These are phyloP conservation scores for Hypomyces rosellus DNA, from an alignment of 2,329 filamentous ascomycete genomes.

Conservation along the genomic window DNA sequence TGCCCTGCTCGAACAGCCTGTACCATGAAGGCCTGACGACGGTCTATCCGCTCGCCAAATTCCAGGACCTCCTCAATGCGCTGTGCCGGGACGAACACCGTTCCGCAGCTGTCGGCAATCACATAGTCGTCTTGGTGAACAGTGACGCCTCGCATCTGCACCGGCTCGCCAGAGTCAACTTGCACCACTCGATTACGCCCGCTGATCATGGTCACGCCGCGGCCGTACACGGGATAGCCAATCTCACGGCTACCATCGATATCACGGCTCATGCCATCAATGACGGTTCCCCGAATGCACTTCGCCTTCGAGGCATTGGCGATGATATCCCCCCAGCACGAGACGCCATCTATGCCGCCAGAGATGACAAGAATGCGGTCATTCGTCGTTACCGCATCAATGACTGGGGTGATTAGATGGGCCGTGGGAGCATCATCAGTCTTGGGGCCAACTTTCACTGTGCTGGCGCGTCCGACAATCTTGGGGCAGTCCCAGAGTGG, in stretches of 20 bases:
- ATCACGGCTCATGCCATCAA: too few relatives aligned
- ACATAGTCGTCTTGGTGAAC: conserved; percentile 16
- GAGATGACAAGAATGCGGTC: too few relatives aligned
- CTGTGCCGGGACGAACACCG: conserved; percentile 11
- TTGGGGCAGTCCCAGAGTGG: too few relatives aligned
- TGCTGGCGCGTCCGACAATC: too few relatives aligned
- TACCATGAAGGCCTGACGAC: conserved; percentile 10
- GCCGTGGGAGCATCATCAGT: too few relatives aligned
- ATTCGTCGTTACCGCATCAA: too few relatives aligned
- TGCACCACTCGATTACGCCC: conserved; percentile 26
- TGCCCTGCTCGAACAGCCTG: conserved; percentile 8
- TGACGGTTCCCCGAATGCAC: too few relatives aligned
- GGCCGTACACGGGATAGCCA: conserved; percentile 27
- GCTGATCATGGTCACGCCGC: conserved; percentile 27
- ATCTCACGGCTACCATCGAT: conserved; percentile 12
- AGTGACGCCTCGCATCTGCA: conserved; percentile 13
- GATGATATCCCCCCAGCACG: too few relatives aligned
- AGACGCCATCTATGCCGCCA: too few relatives aligned
- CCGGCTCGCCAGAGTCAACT: conserved; percentile 9
- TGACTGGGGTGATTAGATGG: too few relatives aligned
- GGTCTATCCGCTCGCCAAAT: conserved; percentile 10
- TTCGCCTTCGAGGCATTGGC: too few relatives aligned
- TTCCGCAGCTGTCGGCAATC: conserved; percentile 14
- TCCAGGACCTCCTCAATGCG: conserved; percentile 12
- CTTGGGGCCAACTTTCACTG: too few relatives aligned